Conservation (phyloP, 352 stramenopile genomes). For the Phytophthora boehmeriae region DNA sequence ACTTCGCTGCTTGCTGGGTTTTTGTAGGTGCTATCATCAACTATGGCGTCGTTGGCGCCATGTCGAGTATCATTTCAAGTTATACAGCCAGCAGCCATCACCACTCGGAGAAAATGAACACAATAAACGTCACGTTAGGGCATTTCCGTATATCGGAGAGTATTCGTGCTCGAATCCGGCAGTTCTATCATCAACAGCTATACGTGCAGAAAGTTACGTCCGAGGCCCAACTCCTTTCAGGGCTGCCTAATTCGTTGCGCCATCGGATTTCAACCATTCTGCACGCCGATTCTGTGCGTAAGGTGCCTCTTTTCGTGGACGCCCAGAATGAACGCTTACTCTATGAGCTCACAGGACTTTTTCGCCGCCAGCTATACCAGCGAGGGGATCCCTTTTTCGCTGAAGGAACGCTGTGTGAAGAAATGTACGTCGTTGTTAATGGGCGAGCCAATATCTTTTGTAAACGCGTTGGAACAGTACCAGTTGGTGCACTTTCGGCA, state of each 20-base stretch:
- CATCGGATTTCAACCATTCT: slow-evolving; percentile 75
- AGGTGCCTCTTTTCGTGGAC: slow-evolving; percentile 65
- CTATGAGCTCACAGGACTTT: slow-evolving; percentile 72
- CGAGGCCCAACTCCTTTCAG: slow-evolving; percentile 59
- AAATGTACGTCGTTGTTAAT: slow-evolving; percentile 73
- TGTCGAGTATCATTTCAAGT: slow-evolving; percentile 84
- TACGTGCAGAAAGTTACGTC: slow-evolving; percentile 78
- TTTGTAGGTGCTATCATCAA: slow-evolving; percentile 79
- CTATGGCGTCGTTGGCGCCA: slow-evolving; percentile 75
- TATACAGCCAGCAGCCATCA: slow-evolving; percentile 61
- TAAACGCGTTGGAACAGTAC: slow-evolving; percentile 39
- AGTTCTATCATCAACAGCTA: slow-evolving; percentile 81
- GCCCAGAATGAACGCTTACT: slow-evolving; percentile 58
- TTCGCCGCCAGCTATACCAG: slow-evolving; percentile 69
- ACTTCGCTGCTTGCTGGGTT: slow-evolving; percentile 70
- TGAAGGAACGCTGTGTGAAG: slow-evolving; percentile 66
- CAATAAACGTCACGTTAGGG: slow-evolving; percentile 65
- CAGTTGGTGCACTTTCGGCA: slow-evolving; percentile 55
- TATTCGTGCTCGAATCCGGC: slow-evolving; percentile 62
- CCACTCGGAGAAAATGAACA: slow-evolving; percentile 73
- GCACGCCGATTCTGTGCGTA: slow-evolving; percentile 69
- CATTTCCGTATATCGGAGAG: slow-evolving; percentile 67
- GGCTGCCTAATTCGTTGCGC: slow-evolving; percentile 59
- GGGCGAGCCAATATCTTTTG: slow-evolving; percentile 67
- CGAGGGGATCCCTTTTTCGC: slow-evolving; percentile 64